Base-by-base conservation (phyloP, 345 rosid species). In the Conringia planisiliqua region DNA sequence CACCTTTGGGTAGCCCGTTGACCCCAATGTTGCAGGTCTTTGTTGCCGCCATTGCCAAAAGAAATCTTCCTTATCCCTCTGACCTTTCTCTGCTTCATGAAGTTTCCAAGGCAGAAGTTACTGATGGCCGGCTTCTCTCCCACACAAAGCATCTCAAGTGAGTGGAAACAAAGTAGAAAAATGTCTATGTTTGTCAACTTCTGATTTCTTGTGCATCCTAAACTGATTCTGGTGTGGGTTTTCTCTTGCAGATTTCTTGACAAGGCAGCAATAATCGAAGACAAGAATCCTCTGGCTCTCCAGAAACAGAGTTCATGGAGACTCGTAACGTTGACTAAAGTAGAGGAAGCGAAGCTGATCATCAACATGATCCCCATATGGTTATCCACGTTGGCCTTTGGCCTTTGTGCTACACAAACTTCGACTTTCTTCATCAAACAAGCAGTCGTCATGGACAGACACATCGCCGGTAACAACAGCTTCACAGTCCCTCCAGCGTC, bases 381-480 rank as follows among this genome's bases (percentile, higher is more conserved):
- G 98, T 38, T 94, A 36, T 76, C 83, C 1, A 72, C 86, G 1
- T 70, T 94, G 35, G 88, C 90, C 3, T 91, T 94, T 33, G 98
- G 98, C 43, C 50, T 91, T 1, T 79, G 92, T 54, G 85, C 89
- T 3, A 83, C 97, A n/a, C 98, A 94, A 79, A 46, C 85, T 8
- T 7, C 92, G 9, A 95, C 99, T 14, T 95, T 95, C 82, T 91
- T 91, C 79, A 84, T 90, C 90, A 95, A 95, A 80, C 98, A 94
- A 79, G 78, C 86, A 72, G 22, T 88, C 51, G 38, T 86, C 14
- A 81, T 87, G 85, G 67, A 89, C 85, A 71, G 96, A 43, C 76
- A 71, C 22, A 68, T 91, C 4, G 78, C 78, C 1, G 54, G 74
- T 42, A 4, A 27, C 20, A 48, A 55, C 36, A 47, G 72, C 43